Conservation (phyloP, 345 rosid genomes). For the Ricinus communis region DNA sequence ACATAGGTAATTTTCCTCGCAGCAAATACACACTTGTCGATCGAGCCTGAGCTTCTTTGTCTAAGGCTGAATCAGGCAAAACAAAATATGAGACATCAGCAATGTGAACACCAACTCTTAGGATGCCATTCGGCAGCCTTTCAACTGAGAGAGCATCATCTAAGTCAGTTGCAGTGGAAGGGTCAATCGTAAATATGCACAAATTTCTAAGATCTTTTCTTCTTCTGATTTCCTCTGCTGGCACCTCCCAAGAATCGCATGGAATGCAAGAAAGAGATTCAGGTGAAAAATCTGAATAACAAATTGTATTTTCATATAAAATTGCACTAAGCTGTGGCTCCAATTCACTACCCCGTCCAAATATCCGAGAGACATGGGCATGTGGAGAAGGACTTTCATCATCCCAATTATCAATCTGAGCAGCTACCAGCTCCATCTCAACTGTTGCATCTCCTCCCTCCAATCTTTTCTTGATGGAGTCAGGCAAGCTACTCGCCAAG, state of each 20-base stretch:
- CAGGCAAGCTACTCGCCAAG: constrained; percentile 53
- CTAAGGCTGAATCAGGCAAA: constrained; percentile 72
- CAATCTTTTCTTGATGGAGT: constrained; percentile 58
- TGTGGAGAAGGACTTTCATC: constrained; percentile 62
- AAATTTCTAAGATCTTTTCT: constrained; percentile 72
- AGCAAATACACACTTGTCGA: constrained; percentile 79
- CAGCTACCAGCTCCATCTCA: constrained; percentile 76
- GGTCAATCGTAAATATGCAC: constrained; percentile 77
- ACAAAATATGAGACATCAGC: constrained; percentile 87
- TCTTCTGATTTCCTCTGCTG: constrained; percentile 49
- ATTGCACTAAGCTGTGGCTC: constrained; percentile 68
- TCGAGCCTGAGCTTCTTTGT: constrained; percentile 71
- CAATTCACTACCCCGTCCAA: constrained; percentile 73
- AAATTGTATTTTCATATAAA: constrained; percentile 63
- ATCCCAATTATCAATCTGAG: constrained; percentile 60
- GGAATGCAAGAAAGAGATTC: constrained; percentile 70
- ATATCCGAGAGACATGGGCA: constrained; percentile 49
- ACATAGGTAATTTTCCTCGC: constrained; percentile 66
- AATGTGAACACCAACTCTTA: constrained; percentile 88
- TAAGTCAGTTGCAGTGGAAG: constrained; percentile 72
- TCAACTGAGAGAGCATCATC: constrained; percentile 93
- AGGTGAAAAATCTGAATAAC: constrained; percentile 58
- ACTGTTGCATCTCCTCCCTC: constrained; percentile 55
- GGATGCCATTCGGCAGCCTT: constrained; percentile 47
- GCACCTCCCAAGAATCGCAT: constrained; percentile 65